Percentiles rank a stretch among this genome's conserved stretches.
Evolutionary conservation across 306 rosid genomes (phyloP).

Genomic region (Begonia masoniana): DNA sequence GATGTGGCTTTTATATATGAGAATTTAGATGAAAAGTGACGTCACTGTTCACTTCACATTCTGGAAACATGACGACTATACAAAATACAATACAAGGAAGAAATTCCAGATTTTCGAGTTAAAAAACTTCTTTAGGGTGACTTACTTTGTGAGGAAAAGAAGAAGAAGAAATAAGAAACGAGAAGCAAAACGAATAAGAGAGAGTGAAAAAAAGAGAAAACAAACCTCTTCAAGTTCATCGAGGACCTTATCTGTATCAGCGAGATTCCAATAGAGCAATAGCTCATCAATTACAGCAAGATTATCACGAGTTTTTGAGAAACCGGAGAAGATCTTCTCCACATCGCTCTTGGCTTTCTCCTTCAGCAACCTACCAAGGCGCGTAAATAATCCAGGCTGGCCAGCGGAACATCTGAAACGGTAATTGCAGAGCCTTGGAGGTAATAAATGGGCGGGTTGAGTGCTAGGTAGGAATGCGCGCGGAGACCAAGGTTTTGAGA

Average conservation of each 20-base stretch:
- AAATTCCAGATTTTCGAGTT: too few species aligned
- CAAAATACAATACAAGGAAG: too few species aligned
- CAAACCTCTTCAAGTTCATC: conserved; percentile 93
- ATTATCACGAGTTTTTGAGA: conserved; percentile 76
- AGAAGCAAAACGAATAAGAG: neutral
- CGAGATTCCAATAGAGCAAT: conserved; percentile 86
- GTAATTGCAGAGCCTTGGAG: neutral
- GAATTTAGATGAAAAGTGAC: too few species aligned
- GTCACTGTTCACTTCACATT: neutral
- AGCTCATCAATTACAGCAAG: conserved; percentile 92
- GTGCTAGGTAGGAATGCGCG: conserved; percentile 12
- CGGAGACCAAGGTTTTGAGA: conserved; percentile 20
- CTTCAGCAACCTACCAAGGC: conserved; percentile 67
- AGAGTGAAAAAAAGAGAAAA: neutral
- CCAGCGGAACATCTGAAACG: conserved; percentile 67
- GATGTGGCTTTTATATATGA: too few species aligned
- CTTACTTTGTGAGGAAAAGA: neutral
- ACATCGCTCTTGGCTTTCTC: conserved; percentile 92
- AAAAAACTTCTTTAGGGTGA: neutral
- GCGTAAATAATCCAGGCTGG: conserved; percentile 67
- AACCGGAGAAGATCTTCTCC: conserved; percentile 75
- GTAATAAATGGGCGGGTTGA: conserved; percentile 2
- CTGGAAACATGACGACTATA: neutral
- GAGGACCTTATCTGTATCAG: conserved; percentile 83
- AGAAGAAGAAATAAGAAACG: neutral